Evolutionary conservation across 129 eudicot species (phyloP).

Genomic region (Artemisia annua): DNA sequence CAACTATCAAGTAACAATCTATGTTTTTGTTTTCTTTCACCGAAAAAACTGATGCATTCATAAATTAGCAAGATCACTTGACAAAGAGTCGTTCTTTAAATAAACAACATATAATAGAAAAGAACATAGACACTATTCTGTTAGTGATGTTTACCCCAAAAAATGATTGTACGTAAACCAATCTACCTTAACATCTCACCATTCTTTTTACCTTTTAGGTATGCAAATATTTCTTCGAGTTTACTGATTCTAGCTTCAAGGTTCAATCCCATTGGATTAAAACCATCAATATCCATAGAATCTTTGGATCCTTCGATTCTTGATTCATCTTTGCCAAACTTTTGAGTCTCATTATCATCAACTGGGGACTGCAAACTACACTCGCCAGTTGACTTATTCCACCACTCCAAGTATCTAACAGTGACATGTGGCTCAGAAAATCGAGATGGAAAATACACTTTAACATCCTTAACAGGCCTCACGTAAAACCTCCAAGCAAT

Average conservation of each 20-base stretch:
- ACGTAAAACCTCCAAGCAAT: constrained; percentile 36
- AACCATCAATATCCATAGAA: not conserved
- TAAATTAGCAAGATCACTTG: too few relatives aligned
- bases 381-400: constrained; percentile 29
- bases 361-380: too few relatives aligned
- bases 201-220: constrained; percentile 14
- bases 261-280: not conserved
- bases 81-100: too few relatives aligned
- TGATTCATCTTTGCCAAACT: not conserved
- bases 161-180: not conserved
- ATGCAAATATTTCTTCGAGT: constrained; percentile 18
- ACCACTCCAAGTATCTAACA: constrained; percentile 42
- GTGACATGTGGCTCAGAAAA: constrained; percentile 37
- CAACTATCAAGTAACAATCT: too few relatives aligned
- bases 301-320: not conserved
- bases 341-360: constrained; percentile 4
- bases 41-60: too few relatives aligned
- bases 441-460: constrained; percentile 22
- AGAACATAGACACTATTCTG: not conserved
- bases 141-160: not conserved
- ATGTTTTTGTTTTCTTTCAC: too few relatives aligned
- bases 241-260: constrained; percentile 14
- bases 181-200: constrained; percentile 11
- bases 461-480: constrained; percentile 22
- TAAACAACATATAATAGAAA: too few relatives aligned